Evolutionary conservation across 257 asterid species (phyloP).

Genomic region (Petunia secreta): DNA sequence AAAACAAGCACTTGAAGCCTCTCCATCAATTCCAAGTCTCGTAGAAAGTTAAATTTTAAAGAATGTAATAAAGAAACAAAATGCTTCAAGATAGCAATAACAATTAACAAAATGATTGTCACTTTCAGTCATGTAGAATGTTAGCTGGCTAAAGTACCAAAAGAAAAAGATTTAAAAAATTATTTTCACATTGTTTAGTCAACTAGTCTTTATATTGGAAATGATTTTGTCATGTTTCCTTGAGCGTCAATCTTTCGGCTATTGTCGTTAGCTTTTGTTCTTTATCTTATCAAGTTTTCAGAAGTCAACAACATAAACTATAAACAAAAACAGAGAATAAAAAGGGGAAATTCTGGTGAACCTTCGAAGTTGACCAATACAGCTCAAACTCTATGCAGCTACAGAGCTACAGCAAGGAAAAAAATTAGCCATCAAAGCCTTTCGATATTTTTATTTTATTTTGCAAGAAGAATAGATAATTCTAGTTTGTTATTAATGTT

Average conservation of each 20-base stretch:
- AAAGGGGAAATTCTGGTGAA: neutral
- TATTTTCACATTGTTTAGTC: neutral
- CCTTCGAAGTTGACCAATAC: slow-evolving; percentile 15
- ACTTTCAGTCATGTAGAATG: neutral
- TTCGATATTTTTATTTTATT: neutral
- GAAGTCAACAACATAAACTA: neutral
- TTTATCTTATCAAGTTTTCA: no score
- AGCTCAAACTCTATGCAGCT: neutral
- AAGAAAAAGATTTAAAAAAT: neutral
- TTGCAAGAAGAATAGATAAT: neutral
- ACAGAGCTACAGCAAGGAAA: neutral
- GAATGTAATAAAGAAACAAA: no score
- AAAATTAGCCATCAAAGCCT: neutral
- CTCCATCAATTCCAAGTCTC: slow-evolving; percentile 30
- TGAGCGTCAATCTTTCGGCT: neutral
- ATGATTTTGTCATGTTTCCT: slow-evolving; percentile 9
- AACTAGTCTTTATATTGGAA: neutral
- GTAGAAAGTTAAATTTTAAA: neutral
- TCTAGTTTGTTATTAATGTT: neutral
- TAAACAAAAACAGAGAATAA: neutral
- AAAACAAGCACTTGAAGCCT: slow-evolving; percentile 27
- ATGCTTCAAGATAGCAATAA: neutral
- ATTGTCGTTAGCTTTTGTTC: neutral
- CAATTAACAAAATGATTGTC: slow-evolving; percentile 29
- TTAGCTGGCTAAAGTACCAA: slow-evolving; percentile 5